These are phyloP conservation scores for Cladobotryum protrusum DNA, from an alignment of 2,329 filamentous ascomycete genomes.

Conservation along the genomic window DNA sequence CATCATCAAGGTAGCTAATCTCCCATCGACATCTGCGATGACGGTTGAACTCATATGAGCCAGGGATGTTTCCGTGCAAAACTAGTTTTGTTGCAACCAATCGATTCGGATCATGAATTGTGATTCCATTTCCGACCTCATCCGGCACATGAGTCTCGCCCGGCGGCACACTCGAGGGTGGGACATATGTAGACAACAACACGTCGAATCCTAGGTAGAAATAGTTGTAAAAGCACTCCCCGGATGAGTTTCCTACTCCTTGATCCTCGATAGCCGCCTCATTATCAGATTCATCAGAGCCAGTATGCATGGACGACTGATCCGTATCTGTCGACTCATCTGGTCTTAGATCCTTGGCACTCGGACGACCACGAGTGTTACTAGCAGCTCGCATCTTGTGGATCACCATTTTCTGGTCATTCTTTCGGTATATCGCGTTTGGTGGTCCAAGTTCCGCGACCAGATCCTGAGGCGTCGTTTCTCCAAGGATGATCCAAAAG, in stretches of 20 bases:
- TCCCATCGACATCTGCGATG: slow-evolving; percentile 87
- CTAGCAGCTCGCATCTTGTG: slow-evolving; percentile 59
- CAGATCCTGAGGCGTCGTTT: slow-evolving; percentile 88
- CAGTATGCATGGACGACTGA: slow-evolving; percentile 65
- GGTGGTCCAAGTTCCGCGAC: slow-evolving; percentile 87
- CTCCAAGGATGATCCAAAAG: slow-evolving; percentile 69
- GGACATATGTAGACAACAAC: slow-evolving; percentile 71
- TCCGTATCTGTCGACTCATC: slow-evolving; percentile 66
- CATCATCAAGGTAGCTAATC: slow-evolving; percentile 52
- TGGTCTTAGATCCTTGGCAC: slow-evolving; percentile 35
- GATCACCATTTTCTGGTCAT: slow-evolving; percentile 81
- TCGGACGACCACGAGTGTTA: slow-evolving; percentile 43
- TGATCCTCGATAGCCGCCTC: slow-evolving; percentile 55
- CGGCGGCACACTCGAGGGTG: slow-evolving; percentile 57
- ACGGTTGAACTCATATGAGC: slow-evolving; percentile 93
- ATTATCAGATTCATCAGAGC: slow-evolving; percentile 60
- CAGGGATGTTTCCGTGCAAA: slow-evolving; percentile 88
- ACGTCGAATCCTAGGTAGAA: slow-evolving; percentile 94
- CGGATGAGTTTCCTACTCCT: slow-evolving; percentile 46
- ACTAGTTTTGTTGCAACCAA: slow-evolving; percentile 88
- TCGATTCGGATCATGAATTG: slow-evolving; percentile 48
- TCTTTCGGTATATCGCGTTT: slow-evolving; percentile 89
- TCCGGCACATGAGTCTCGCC: slow-evolving; percentile 15
- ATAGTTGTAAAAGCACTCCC: slow-evolving; percentile 94
- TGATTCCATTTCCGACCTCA: slow-evolving; percentile 27